Conservation (phyloP, 768 basidiomycete species). For the Boletus bicolor region DNA sequence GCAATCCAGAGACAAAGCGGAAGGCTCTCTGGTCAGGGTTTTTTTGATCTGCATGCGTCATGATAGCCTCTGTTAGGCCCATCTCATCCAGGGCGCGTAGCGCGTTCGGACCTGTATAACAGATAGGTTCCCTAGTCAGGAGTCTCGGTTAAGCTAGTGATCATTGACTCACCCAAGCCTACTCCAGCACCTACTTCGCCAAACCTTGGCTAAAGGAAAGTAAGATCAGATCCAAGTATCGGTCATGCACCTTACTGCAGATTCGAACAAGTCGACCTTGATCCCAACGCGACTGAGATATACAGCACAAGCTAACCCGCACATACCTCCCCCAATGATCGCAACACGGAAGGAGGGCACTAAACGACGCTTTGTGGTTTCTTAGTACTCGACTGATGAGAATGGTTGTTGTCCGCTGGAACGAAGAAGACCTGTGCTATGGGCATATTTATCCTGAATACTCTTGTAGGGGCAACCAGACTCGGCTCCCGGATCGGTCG, state of each 20-base stretch:
- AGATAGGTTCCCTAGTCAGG: not conserved
- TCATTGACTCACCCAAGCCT: slow-evolving; percentile 38
- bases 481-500: not conserved
- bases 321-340: slow-evolving; percentile 56
- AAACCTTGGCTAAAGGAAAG: slow-evolving; percentile 38
- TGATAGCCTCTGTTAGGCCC: slow-evolving; percentile 42
- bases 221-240: not conserved
- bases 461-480: not conserved
- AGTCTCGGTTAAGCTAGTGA: not conserved
- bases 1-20: slow-evolving; percentile 41
- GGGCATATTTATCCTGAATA: not conserved
- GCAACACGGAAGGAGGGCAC: slow-evolving; percentile 22
- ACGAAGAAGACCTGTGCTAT: not conserved
- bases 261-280: slow-evolving; percentile 49
- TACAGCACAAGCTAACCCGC: slow-evolving; percentile 48
- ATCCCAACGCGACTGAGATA: slow-evolving; percentile 42
- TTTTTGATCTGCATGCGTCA: slow-evolving; percentile 35
- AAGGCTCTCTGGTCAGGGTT: slow-evolving; percentile 34
- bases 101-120: slow-evolving; percentile 45
- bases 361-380: not conserved
- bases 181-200: slow-evolving; percentile 57
- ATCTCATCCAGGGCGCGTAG: slow-evolving; percentile 43
- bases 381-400: not conserved
- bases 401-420: not conserved
- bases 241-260: slow-evolving; percentile 35